These are phyloP conservation scores for Citrus mangshanensis DNA, from an alignment of 345 rosid species.

Conservation along the genomic window DNA sequence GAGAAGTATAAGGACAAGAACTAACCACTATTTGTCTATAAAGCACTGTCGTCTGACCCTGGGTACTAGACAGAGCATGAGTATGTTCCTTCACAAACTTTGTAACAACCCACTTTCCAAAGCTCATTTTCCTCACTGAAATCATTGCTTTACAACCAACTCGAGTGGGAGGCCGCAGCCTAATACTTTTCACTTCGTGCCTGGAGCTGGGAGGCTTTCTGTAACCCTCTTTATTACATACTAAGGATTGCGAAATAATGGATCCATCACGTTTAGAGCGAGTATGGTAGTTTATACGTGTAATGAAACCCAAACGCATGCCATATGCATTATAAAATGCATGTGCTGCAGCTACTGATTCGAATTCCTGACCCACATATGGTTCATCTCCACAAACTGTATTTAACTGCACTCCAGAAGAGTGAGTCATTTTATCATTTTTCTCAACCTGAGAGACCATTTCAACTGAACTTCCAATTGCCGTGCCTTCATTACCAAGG, in stretches of 20 bases:
- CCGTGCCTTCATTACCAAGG: not conserved
- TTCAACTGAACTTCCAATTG: slow-evolving; percentile 8
- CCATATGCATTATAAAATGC: slow-evolving; percentile 23
- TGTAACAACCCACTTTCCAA: slow-evolving; percentile 20
- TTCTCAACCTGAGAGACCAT: not conserved
- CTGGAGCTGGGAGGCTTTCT: slow-evolving; percentile 4
- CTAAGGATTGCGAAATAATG: slow-evolving; percentile 15
- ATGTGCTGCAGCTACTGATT: slow-evolving; percentile 19
- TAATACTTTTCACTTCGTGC: slow-evolving; percentile 4
- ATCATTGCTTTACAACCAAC: slow-evolving; percentile 27
- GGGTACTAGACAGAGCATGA: slow-evolving; percentile 9
- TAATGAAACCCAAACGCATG: slow-evolving; percentile 20
- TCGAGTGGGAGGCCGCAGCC: slow-evolving; percentile 4
- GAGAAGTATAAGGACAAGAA: not conserved
- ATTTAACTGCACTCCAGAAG: slow-evolving; percentile 3
- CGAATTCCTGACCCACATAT: slow-evolving; percentile 25
- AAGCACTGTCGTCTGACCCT: not conserved
- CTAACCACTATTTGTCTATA: slow-evolving; percentile 16
- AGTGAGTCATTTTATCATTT: not conserved
- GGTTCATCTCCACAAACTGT: slow-evolving; percentile 12
- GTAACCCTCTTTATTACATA: slow-evolving; percentile 27
- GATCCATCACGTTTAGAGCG: slow-evolving; percentile 15
- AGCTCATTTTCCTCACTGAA: slow-evolving; percentile 14
- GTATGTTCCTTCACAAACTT: slow-evolving; percentile 25
- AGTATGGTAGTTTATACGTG: slow-evolving; percentile 17